phyloP scores from a whole-genome alignment of 2,329 filamentous ascomycete genomes.

The Myotisia sp. region DNA sequence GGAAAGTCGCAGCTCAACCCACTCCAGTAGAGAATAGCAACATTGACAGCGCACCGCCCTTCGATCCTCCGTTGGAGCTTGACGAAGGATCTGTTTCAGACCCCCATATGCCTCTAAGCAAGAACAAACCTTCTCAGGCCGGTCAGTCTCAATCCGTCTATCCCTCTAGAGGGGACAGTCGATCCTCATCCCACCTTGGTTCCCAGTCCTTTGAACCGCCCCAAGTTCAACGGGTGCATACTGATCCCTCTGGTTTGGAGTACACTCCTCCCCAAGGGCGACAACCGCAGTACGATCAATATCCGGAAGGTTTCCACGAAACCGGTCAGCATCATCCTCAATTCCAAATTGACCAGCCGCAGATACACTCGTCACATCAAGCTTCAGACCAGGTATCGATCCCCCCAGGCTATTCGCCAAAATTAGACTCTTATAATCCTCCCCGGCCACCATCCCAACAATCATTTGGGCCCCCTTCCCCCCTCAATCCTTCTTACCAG shows the following conservation, averaged over 20 bases:
- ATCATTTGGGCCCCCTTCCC: constrained; percentile 24
- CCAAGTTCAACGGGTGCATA: constrained; percentile 13
- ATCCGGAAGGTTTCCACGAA: constrained; percentile 11
- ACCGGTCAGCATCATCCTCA: constrained; percentile 10
- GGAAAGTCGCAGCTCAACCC: constrained; percentile 12
- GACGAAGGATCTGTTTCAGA: constrained; percentile 6
- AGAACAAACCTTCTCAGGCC: constrained; percentile 8
- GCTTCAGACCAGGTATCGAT: constrained; percentile 12
- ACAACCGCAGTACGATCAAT: constrained; percentile 12
- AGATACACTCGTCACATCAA: constrained; percentile 12
- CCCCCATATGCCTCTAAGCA: constrained; percentile 10
- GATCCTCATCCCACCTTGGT: constrained; percentile 12
- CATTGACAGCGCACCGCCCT: constrained; percentile 4
- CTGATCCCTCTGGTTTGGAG: constrained; percentile 11
- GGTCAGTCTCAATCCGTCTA: constrained; percentile 8
- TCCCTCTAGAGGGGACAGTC: constrained; percentile 11
- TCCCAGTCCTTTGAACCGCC: constrained; percentile 11
- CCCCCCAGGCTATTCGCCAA: constrained; percentile 11
- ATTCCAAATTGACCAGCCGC: constrained; percentile 15
- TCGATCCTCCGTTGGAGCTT: constrained; percentile 8
- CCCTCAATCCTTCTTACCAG: constrained; percentile 14
- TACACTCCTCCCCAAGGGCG: constrained; percentile 14
- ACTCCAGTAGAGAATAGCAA: constrained; percentile 5
- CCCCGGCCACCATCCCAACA: constrained; percentile 24
- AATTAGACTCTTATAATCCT: constrained; percentile 15